Evolutionary conservation across 2,329 filamentous ascomycete species (phyloP).

Genomic region (Dryadomyces quercus-mongolicae): DNA sequence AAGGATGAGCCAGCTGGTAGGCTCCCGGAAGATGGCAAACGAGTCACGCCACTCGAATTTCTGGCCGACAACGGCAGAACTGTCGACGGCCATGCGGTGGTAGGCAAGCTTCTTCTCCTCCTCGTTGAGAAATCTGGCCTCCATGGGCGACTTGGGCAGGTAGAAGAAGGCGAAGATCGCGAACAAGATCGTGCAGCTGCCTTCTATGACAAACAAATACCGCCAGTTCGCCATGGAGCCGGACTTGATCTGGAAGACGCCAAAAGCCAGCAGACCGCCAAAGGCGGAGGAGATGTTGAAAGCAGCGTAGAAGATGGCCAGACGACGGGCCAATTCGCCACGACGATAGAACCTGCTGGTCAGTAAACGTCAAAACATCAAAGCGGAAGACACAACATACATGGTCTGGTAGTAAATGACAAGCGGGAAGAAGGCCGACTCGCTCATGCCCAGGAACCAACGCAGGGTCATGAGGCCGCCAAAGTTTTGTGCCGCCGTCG

Average conservation of each 20-base stretch:
- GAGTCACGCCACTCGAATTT: conserved; percentile 37
- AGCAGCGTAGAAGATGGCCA: conserved; percentile 46
- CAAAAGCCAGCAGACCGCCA: conserved; percentile 23
- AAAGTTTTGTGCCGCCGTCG: conserved; percentile 18
- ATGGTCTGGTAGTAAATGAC: conserved; percentile 39
- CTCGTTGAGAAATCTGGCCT: conserved; percentile 47
- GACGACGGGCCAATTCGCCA: conserved; percentile 55
- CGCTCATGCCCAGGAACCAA: conserved; percentile 54
- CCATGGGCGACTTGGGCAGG: conserved; percentile 50
- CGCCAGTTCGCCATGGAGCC: conserved; percentile 28
- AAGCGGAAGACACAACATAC: conserved; percentile 26
- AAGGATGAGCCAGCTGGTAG: conserved; percentile 36
- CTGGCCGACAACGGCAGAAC: conserved; percentile 48
- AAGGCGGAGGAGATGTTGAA: conserved; percentile 13
- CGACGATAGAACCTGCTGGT: conserved; percentile 52
- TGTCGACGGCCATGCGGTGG: conserved; percentile 65
- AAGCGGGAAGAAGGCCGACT: conserved; percentile 14
- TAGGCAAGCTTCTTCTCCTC: conserved; percentile 58
- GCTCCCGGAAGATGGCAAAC: conserved; percentile 37
- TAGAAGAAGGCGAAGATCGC: conserved; percentile 56
- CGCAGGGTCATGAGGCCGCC: conserved; percentile 29
- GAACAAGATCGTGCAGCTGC: conserved; percentile 45
- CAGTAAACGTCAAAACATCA: neutral
- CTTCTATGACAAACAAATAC: conserved; percentile 43
- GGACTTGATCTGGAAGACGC: conserved; percentile 33